Evolutionary conservation across 352 stramenopile genomes (phyloP), one percentile per base, ranked within the genome.

Genomic region (Globisporangium cylindrosporum): DNA sequence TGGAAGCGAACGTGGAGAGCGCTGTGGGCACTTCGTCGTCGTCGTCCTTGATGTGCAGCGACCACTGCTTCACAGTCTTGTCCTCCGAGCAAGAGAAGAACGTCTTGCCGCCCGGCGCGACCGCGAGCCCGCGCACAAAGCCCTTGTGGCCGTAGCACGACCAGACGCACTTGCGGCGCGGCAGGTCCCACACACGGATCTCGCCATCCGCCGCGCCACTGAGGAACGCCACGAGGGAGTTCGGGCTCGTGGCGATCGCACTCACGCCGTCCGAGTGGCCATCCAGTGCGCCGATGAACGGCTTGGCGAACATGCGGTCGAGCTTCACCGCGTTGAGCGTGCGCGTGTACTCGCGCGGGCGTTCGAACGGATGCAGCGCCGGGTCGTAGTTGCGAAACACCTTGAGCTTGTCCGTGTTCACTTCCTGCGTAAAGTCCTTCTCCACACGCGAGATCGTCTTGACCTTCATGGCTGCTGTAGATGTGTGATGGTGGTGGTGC

Each of bases 221-320:
- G 34, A 95, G 70, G 64, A 94, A 94, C 36, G 85, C 79, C 46
- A 94, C 85, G 4, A 99, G 82, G 69, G 87, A 97, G 55, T 85
- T 97, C 18, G 92, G 90, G 72, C 86, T 98, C 25, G 91, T 91
- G 34, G 92, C 93, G 29, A 98, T 80, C 59, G 88, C 93, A 60
- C 92, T 98, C 20, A 99, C 94, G 24, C 95, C 92, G 82, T 99
- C 98, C 59, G 84, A 91, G 78, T 99, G 98, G 36, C 97, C 98
- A 59, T 99, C 95, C 41, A 99, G 75, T 65, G 98, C 96, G 29
- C 96, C 97, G 9, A 99, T 73, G 67, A 99, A 98, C 4, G 98
- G 98, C 75, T 98, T 98, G 58, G 98, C 98, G 84, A 99, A 99
- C 79, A 99, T 90, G 6, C 97, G 95, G 73, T 99, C 96, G 46